phyloP scores from a whole-genome alignment of 805 yeast species.

The Wickerhamiella occidentalis region DNA sequence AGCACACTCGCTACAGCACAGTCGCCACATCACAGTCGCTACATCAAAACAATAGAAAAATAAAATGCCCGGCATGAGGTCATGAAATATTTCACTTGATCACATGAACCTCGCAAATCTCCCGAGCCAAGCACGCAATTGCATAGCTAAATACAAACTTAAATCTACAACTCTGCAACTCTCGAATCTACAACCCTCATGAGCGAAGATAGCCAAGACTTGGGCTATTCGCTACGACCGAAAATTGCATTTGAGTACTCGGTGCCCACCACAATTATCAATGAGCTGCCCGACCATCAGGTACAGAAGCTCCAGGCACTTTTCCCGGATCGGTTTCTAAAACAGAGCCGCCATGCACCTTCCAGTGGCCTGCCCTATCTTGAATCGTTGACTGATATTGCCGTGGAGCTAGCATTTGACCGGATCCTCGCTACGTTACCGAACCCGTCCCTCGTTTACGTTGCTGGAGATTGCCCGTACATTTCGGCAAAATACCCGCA shows the following conservation, averaged over 20 bases:
- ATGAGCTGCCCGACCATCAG: slow-evolving; percentile 6
- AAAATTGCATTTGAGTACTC: not conserved
- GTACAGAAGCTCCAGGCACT: not conserved
- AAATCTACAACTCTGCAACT: no score
- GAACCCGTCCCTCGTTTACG: slow-evolving; percentile 3
- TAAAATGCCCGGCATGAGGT: no score
- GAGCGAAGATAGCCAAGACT: not conserved
- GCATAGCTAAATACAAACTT: not conserved
- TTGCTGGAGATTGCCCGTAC: slow-evolving; percentile 8
- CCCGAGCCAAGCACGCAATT: not conserved
- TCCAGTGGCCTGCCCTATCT: slow-evolving; percentile 8
- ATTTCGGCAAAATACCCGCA: slow-evolving; percentile 1
- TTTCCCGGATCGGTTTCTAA: not conserved
- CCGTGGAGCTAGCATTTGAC: slow-evolving; percentile 8
- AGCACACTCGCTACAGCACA: no score
- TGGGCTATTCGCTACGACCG: not conserved
- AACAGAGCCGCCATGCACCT: not conserved
- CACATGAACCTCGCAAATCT: not conserved
- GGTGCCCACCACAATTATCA: not conserved
- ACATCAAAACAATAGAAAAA: no score
- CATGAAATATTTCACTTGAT: not conserved
- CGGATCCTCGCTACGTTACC: not conserved
- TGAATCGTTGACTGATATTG: slow-evolving; percentile 8
- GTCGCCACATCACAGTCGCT: no score
- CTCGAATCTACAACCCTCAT: no score